Evolutionary conservation across 2,329 filamentous ascomycete species (phyloP).

Genomic region (Xylariaceae sp.): DNA sequence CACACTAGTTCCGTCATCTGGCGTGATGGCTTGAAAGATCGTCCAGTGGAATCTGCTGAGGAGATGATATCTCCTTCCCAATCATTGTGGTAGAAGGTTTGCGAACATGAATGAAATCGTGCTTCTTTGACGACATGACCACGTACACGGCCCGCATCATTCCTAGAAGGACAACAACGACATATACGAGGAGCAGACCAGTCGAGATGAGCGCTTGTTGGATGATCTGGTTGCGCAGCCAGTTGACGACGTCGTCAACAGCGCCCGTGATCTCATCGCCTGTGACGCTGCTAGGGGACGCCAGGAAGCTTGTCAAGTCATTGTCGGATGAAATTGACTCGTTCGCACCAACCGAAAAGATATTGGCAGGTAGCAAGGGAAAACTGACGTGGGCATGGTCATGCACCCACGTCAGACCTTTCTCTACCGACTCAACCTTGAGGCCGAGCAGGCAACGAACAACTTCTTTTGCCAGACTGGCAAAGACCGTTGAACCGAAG

Average conservation of each 20-base stretch:
- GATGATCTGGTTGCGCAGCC: conserved; percentile 65
- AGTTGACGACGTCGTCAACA: conserved; percentile 65
- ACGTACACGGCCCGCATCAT: conserved; percentile 55
- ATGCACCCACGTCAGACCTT: conserved; percentile 89
- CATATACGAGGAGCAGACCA: conserved; percentile 71
- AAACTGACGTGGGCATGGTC: conserved; percentile 82
- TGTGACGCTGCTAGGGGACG: conserved; percentile 69
- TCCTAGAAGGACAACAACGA: conserved; percentile 74
- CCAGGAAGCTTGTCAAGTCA: conserved; percentile 67
- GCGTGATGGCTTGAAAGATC: background rate
- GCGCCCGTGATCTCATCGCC: conserved; percentile 80
- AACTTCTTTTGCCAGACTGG: conserved; percentile 74
- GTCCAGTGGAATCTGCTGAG: too few species aligned
- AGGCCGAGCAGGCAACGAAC: conserved; percentile 84
- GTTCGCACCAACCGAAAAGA: conserved; percentile 77
- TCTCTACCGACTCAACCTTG: conserved; percentile 81
- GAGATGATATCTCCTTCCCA: too few species aligned
- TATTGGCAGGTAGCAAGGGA: conserved; percentile 73
- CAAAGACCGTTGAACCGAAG: conserved; percentile 79
- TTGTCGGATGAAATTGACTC: conserved; percentile 57
- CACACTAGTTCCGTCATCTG: background rate
- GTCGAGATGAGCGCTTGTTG: conserved; percentile 79
- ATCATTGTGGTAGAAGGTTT: background rate
- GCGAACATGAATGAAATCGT: conserved; percentile 9
- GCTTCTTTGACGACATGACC: conserved; percentile 15